phyloP scores from a whole-genome alignment of 148 eudicot species.

The Vaccinium macrocarpon region DNA sequence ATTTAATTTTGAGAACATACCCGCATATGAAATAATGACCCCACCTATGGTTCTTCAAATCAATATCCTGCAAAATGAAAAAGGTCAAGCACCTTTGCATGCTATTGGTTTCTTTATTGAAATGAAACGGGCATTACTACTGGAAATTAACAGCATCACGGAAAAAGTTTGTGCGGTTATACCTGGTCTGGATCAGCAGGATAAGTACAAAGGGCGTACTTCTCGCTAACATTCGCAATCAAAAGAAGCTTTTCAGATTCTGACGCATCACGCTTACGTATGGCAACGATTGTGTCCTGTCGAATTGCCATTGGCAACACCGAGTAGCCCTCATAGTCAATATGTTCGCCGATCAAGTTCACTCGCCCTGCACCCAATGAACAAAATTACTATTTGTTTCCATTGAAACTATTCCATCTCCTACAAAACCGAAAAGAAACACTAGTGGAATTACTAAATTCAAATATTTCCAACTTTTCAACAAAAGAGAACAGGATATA shows the following conservation, averaged over 20 bases:
- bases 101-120: not conserved
- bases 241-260: conserved; percentile 47
- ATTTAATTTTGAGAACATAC: conserved; percentile 37
- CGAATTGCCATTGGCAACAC: conserved; percentile 91
- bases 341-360: conserved; percentile 91
- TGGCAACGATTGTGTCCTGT: conserved; percentile 80
- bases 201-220: conserved; percentile 70
- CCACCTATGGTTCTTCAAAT: conserved; percentile 91
- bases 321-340: conserved; percentile 95
- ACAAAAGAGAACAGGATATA: not conserved
- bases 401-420: not conserved
- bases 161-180: not conserved
- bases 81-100: not conserved
- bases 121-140: not conserved
- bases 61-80: conserved; percentile 60
- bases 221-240: conserved; percentile 73
- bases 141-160: not conserved
- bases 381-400: not conserved
- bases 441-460: not conserved
- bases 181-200: conserved; percentile 85
- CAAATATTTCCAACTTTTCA: not conserved
- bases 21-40: conserved; percentile 98
- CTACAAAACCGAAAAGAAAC: not conserved
- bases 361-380: conserved; percentile 38
- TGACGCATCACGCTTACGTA: conserved; percentile 43